Conservation (phyloP, 23 red algal species). For the Gracilaria gracilis region DNA sequence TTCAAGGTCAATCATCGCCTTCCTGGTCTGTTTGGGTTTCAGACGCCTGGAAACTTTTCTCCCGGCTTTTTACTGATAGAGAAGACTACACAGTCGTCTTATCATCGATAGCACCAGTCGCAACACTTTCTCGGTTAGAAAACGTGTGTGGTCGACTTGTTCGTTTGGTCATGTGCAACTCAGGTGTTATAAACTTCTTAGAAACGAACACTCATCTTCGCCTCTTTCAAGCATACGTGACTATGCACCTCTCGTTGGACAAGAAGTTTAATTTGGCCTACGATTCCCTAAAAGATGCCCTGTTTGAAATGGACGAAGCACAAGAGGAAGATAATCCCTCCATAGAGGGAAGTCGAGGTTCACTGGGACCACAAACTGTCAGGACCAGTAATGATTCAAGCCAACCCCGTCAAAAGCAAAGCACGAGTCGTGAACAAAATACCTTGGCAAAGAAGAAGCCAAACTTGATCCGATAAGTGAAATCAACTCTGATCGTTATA, state of each 20-base stretch:
- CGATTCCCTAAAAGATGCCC: conserved; percentile 13
- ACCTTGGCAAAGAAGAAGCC: background rate
- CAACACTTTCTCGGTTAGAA: conserved; percentile 56
- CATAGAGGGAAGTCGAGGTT: background rate
- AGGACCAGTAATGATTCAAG: background rate
- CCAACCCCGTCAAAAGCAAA: background rate
- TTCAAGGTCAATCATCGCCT: conserved; percentile 42
- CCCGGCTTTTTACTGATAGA: conserved; percentile 68
- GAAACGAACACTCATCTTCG: conserved; percentile 81
- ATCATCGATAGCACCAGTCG: conserved; percentile 65
- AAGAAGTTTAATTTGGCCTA: conserved; percentile 71
- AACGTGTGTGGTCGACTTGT: conserved; percentile 71
- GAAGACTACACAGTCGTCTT: conserved; percentile 78
- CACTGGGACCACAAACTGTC: background rate
- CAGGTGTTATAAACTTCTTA: conserved; percentile 26
- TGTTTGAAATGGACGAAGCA: conserved; percentile 14
- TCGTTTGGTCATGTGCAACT: conserved; percentile 69
- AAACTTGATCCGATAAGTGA: conserved; percentile 37
- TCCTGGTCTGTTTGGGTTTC: conserved; percentile 71
- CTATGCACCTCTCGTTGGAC: conserved; percentile 64
- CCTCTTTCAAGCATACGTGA: conserved; percentile 82
- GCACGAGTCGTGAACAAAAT: background rate
- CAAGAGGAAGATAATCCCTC: background rate
- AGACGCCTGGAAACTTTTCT: conserved; percentile 81
- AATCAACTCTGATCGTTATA: conserved; percentile 41